A percentile compares a stretch with the other conserved stretches of the same genome.
These are phyloP conservation scores for Fraxinus velutina DNA, from an alignment of 305 asterid species.

Conservation along the genomic window DNA sequence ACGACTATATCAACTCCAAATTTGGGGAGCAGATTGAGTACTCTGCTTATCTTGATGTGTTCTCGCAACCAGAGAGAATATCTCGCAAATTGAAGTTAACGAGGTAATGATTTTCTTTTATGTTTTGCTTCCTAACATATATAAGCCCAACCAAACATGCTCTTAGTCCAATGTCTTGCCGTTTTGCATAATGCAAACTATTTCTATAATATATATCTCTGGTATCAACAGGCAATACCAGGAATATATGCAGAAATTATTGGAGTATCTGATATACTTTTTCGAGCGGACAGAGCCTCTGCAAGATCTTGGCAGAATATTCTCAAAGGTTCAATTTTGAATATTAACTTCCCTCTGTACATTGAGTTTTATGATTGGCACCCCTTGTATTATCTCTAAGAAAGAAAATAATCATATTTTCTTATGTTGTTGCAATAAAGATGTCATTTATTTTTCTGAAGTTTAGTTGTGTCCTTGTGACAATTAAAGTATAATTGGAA, in stretches of 20 bases:
- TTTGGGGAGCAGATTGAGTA: slow-evolving; percentile 78
- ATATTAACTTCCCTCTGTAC: not conserved
- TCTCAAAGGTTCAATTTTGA: slow-evolving; percentile 56
- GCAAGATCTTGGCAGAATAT: slow-evolving; percentile 86
- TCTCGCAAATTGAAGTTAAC: slow-evolving; percentile 64
- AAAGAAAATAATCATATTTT: not conserved
- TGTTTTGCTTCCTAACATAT: not conserved
- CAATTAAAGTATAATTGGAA: not conserved
- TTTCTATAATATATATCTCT: slow-evolving; percentile 6
- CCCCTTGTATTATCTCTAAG: not conserved
- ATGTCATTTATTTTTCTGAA: not conserved
- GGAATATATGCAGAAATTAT: slow-evolving; percentile 71
- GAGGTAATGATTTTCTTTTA: slow-evolving; percentile 45
- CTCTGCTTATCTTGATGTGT: slow-evolving; percentile 73
- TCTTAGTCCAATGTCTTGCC: not conserved
- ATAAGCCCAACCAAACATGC: not conserved
- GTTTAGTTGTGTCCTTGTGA: not conserved
- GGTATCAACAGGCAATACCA: slow-evolving; percentile 65
- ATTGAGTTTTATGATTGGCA: slow-evolving; percentile 1
- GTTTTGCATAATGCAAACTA: not conserved
- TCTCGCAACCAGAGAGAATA: slow-evolving; percentile 59
- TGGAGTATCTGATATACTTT: slow-evolving; percentile 74
- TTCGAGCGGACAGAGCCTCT: slow-evolving; percentile 84
- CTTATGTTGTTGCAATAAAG: not conserved
- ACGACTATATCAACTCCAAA: slow-evolving; percentile 77